Conservation (phyloP, 139 green algal genomes). For the Pseudopediastrum boryanum region DNA sequence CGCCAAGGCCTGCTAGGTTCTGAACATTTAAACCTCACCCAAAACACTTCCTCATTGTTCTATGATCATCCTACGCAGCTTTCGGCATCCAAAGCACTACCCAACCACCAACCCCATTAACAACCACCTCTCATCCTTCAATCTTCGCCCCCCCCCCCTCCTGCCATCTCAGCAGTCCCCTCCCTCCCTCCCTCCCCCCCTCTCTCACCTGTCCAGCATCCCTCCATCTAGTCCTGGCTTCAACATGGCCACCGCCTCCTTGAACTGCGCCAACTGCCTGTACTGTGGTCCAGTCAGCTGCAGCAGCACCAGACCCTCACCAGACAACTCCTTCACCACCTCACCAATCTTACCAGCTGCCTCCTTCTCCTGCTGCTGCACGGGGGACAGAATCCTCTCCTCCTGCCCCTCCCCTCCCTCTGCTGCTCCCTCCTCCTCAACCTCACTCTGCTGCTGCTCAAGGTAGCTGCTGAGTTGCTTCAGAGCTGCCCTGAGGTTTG, state of each 20-base stretch:
- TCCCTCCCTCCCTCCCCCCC: background rate
- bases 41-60: too few relatives aligned
- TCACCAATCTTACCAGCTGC: background rate
- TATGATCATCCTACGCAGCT: too few relatives aligned
- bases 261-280: conserved; percentile 23
- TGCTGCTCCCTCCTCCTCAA: background rate
- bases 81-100: too few relatives aligned
- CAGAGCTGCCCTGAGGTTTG: background rate
- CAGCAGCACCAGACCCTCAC: conserved; percentile 23
- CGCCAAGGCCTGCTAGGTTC: too few relatives aligned
- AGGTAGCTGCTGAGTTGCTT: conserved; percentile 3
- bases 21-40: too few relatives aligned
- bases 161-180: too few relatives aligned
- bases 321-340: background rate
- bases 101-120: too few relatives aligned
- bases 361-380: background rate
- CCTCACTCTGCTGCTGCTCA: conserved; percentile 1
- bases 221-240: background rate
- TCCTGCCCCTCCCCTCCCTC: background rate
- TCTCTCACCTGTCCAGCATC: conserved; percentile 18
- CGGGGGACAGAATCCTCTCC: background rate
- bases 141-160: too few relatives aligned
- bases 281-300: conserved; percentile 25
- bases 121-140: too few relatives aligned
- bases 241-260: conserved; percentile 7